Percentiles rank a stretch among this genome's conserved stretches.
phyloP scores from a whole-genome alignment of 805 yeast genomes.

The Sungouiella blattae region DNA sequence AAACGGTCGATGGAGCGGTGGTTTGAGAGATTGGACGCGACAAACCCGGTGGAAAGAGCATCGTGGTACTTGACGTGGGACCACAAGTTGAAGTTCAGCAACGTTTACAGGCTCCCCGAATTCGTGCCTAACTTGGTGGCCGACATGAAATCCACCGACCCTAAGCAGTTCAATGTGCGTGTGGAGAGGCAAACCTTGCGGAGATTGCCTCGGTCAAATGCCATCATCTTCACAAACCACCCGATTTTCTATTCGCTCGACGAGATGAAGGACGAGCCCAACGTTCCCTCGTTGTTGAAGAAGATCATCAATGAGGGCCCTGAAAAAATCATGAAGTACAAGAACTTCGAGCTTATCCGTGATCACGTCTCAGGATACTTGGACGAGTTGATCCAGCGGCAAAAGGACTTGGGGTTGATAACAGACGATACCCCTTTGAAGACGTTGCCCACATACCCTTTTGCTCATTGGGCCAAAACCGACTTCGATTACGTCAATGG shows the following conservation, averaged over 20 bases:
- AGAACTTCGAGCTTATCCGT: conserved; percentile 55
- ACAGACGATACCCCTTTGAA: conserved; percentile 52
- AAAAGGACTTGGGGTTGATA: conserved; percentile 54
- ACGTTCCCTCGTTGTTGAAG: conserved; percentile 71
- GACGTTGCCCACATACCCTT: conserved; percentile 60
- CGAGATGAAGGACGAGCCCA: conserved; percentile 73
- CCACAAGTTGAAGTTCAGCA: conserved; percentile 53
- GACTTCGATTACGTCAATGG: conserved; percentile 39
- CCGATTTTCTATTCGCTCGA: conserved; percentile 77
- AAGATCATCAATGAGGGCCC: conserved; percentile 67
- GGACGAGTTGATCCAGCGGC: conserved; percentile 55
- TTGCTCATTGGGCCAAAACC: conserved; percentile 53
- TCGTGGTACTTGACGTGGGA: conserved; percentile 78
- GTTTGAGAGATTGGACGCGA: conserved; percentile 59
- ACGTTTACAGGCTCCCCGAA: conserved; percentile 53
- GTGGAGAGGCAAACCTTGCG: conserved; percentile 73
- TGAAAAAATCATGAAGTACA: conserved; percentile 60
- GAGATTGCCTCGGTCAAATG: conserved; percentile 59
- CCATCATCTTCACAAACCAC: conserved; percentile 71
- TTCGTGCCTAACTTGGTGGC: conserved; percentile 32
- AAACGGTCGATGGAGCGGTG: conserved; percentile 70
- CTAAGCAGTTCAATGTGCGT: conserved; percentile 59
- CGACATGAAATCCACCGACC: conserved; percentile 34
- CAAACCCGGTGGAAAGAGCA: conserved; percentile 68
- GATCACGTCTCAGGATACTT: conserved; percentile 59